Evolutionary conservation across 768 basidiomycete genomes (phyloP), one percentile per base, ranked within the genome.

Genomic region (Lactarius psammicola): DNA sequence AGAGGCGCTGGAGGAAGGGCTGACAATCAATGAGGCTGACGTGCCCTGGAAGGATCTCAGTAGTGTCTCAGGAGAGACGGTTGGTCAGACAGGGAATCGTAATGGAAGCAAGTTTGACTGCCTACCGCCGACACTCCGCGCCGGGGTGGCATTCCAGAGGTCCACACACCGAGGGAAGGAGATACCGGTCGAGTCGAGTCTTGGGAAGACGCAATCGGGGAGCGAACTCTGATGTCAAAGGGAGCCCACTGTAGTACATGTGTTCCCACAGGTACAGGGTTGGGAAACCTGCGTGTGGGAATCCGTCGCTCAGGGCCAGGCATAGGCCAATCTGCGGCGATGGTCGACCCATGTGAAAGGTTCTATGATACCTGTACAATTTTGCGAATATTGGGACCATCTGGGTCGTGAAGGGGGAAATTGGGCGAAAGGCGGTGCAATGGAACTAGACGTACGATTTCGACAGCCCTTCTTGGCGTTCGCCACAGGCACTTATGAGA

Each of bases 171-270:
- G 38, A 9, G 17, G 30, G 7, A 3, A 10, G 55, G 30, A 3
- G 18, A 28, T 17, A n/a, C 13, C 13, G 26, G 30, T 26, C 20
- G 20, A 13, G 18, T 9, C 3, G 3, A 2, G 26, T 26, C 30
- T 26, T 54, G 6, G 26, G 5, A 13, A 26, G 26, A 18, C 13
- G 3, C 26, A 4, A 30, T 7, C 26, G 9, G 13, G 23, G 53
- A 36, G 57, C 65, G 28, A 33, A 66, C 65, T 26, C 56, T 62
- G 31, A 54, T 6, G 4, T 66, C 56, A 3, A 62, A 7, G 49
- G 62, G 65, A 28, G 60, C 46, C 60, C 65, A 66, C 8, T 34
- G n/a, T 2, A 49, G 56, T 13, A 66, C 65, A 8, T 40, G 28
- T 23, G 60, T 66, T 53, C 61, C 65, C 3, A 31, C 20, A 23